Conservation (phyloP, 768 basidiomycete genomes). For the Chalciporus chontae region DNA sequence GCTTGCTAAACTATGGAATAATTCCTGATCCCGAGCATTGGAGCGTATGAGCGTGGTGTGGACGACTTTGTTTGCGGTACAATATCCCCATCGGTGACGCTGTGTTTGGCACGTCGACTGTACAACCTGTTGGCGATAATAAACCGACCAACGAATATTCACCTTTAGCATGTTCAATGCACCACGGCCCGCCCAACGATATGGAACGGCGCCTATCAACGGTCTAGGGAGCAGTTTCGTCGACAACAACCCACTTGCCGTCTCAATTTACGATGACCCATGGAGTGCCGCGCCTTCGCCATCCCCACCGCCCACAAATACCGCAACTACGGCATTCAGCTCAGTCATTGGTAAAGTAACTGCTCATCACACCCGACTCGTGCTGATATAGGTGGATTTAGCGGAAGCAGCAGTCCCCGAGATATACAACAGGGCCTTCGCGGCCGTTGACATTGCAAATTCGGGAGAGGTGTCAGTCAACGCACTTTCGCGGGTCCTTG, state of each 20-base stretch:
- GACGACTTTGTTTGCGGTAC: too few species aligned
- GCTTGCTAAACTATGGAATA: conserved; percentile 8
- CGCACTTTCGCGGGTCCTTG: conserved; percentile 74
- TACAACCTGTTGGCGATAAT: conserved; percentile 7
- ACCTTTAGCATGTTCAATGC: conserved; percentile 75
- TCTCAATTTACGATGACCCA: conserved; percentile 77
- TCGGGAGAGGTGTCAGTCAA: conserved; percentile 81
- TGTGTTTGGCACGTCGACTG: conserved; percentile 9
- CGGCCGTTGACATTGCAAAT: conserved; percentile 64
- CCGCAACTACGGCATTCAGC: conserved; percentile 52
- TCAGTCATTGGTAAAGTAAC: conserved; percentile 58
- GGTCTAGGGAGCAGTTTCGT: conserved; percentile 73
- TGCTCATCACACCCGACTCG: neutral
- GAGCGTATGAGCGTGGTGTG: too few species aligned
- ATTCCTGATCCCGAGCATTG: neutral
- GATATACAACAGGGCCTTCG: conserved; percentile 72
- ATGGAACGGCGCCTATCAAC: conserved; percentile 50
- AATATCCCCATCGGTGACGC: neutral
- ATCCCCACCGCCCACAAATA: conserved; percentile 57
- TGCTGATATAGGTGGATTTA: conserved; percentile 29
- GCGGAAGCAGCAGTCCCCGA: conserved; percentile 79
- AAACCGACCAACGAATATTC: conserved; percentile 3
- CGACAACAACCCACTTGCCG: conserved; percentile 70
- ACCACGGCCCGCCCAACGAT: conserved; percentile 69
- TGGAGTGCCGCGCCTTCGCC: conserved; percentile 78